Evolutionary conservation across 306 rosid species (phyloP), one percentile per base, ranked within the genome.

Genomic region (Senna tora): DNA sequence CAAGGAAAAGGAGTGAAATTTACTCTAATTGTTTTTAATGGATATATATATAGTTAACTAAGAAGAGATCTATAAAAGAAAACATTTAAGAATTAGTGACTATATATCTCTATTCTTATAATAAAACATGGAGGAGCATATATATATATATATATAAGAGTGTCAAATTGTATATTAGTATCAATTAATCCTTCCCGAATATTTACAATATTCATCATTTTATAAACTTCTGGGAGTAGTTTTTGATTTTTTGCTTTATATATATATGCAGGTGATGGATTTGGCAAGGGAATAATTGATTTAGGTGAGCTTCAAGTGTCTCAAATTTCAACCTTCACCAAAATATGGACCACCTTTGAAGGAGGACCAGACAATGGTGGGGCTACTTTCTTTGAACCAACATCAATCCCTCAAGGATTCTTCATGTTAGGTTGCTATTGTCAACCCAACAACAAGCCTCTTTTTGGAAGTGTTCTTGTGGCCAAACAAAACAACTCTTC

Each of bases 281-380:
- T 92, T 83, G 94, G 84, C 5, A 80, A 50, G 15, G 91, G 94
- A 30, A 28, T 42, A n/a, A 82, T 92, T 25, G 87, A 90, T 80
- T 82, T 89, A 5, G 98, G 96, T 13, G 92, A 84, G 6, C 69
- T 89, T 39, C 74, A 74, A 38, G 87, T 90, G 38, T 66, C 79
- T 17, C 89, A 86, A 62, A 45, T 88, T 25, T 76, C 90, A 32
- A 71, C 84, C 9, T 84, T 92, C 79, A 75, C 65, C 75, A 85
- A 79, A 69, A 41, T 88, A 45, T 92, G 92, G 90, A 67, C 75
- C n/a, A 73, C 79, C 53, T 69, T 75, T 41, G 90, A 86, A 77
- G 96, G 96, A 16, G 98, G 96, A 42, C 84, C 90, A 38, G 86
- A 58, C 19, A 65, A 92, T 69, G 62, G 54, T 5, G 98, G 98